Percentiles rank a stretch among this genome's conserved stretches.
Conservation (phyloP, 768 basidiomycete genomes). For the Suillus spraguei region DNA sequence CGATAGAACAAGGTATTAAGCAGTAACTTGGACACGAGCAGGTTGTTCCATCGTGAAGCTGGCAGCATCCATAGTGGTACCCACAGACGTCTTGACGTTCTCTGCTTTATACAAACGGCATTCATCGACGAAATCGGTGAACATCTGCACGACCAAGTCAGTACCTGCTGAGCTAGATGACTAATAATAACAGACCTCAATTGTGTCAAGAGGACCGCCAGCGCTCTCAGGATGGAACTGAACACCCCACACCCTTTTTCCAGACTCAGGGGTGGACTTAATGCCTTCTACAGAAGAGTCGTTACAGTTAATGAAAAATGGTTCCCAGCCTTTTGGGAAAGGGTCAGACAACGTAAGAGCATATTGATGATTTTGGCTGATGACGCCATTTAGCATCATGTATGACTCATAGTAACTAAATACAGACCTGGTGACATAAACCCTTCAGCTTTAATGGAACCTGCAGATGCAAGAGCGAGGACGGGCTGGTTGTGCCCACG, state of each 20-base stretch:
- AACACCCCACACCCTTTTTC: conserved; percentile 94
- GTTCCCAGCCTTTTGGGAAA: conserved; percentile 97
- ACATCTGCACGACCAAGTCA: conserved; percentile 68
- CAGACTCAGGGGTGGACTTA: conserved; percentile 89
- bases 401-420: neutral
- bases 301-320: conserved; percentile 99
- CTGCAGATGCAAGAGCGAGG: conserved; percentile 88
- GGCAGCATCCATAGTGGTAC: conserved; percentile 16
- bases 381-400: neutral
- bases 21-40: conserved; percentile 32
- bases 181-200: conserved; percentile 63
- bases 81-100: conserved; percentile 23
- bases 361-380: conserved; percentile 96
- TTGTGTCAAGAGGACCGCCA: conserved; percentile 97
- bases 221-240: conserved; percentile 99
- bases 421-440: conserved; percentile 89
- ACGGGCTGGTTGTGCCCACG: conserved; percentile 99
- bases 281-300: conserved; percentile 99
- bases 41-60: conserved; percentile 25
- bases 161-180: too few species aligned
- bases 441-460: conserved; percentile 92
- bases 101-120: conserved; percentile 63
- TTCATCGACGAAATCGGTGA: conserved; percentile 86
- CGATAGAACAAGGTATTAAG: conserved; percentile 17
- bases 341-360: conserved; percentile 93